Percentiles rank a stretch among this genome's conserved stretches.
phyloP scores from a whole-genome alignment of 176 grass and related monocot genomes.

The Metroxylon sagu region DNA sequence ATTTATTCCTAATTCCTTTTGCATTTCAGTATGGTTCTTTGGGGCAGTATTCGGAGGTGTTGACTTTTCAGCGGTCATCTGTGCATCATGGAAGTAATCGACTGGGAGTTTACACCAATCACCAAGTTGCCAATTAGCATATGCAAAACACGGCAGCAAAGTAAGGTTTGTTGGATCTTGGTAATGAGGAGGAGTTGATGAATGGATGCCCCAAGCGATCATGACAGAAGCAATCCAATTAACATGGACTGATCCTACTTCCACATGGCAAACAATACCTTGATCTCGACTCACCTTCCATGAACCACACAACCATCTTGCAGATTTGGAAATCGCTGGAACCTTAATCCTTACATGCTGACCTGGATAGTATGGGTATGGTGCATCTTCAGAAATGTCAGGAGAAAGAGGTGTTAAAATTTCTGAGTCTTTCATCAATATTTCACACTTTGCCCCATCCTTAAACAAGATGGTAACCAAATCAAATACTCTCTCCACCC shows the following conservation, averaged over 20 bases:
- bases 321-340: slow-evolving; percentile 34
- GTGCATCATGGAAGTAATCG: slow-evolving; percentile 3
- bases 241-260: slow-evolving; percentile 65
- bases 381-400: slow-evolving; percentile 52
- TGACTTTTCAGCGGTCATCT: slow-evolving; percentile 25
- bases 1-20: slow-evolving; percentile 19
- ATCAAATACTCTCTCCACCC: slow-evolving; percentile 68
- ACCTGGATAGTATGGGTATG: slow-evolving; percentile 70
- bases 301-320: slow-evolving; percentile 72
- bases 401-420: slow-evolving; percentile 51
- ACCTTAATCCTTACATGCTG: slow-evolving; percentile 61
- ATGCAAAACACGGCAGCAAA: slow-evolving; percentile 59
- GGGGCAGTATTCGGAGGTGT: slow-evolving; percentile 15
- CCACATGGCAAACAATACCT: slow-evolving; percentile 57
- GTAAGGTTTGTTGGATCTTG: slow-evolving; percentile 76
- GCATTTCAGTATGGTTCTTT: slow-evolving; percentile 26
- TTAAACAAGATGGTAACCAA: slow-evolving; percentile 56
- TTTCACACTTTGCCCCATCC: slow-evolving; percentile 66
- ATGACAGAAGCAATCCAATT: slow-evolving; percentile 75
- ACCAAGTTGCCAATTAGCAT: slow-evolving; percentile 93
- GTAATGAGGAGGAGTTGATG: slow-evolving; percentile 44
- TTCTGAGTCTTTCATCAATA: slow-evolving; percentile 65
- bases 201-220: slow-evolving; percentile 46
- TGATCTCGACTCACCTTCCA: slow-evolving; percentile 47
- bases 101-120: slow-evolving; percentile 78